Percentiles rank a stretch among this genome's conserved stretches.
phyloP scores from a whole-genome alignment of 2,329 filamentous ascomycete genomes.

The Aspergillus arachidicola region DNA sequence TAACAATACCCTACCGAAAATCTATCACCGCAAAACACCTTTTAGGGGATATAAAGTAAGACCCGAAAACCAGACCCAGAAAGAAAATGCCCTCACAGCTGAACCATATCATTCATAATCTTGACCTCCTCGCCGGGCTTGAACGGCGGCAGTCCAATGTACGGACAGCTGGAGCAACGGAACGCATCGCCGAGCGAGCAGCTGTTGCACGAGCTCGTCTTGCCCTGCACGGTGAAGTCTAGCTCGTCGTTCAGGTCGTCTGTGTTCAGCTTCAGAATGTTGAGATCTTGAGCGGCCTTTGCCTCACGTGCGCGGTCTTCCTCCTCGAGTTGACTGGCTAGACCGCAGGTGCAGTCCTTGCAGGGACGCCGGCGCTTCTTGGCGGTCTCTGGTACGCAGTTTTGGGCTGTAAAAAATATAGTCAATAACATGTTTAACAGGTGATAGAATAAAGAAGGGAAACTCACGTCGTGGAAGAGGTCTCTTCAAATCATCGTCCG shows the following conservation, averaged over 20 bases:
- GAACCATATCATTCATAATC: conserved; percentile 81
- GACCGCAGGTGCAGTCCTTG: conserved; percentile 96
- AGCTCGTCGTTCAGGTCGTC: conserved; percentile 78
- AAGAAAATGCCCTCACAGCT: conserved; percentile 60
- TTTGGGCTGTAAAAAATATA: conserved; percentile 61
- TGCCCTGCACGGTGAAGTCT: conserved; percentile 97
- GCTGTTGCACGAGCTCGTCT: conserved; percentile 91
- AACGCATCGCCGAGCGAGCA: conserved; percentile 92
- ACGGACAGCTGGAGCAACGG: conserved; percentile 74
- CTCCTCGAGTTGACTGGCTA: conserved; percentile 81
- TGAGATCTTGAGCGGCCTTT: conserved; percentile 61
- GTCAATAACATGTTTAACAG: not conserved
- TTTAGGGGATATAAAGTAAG: conserved; percentile 1
- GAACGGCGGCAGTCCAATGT: conserved; percentile 91
- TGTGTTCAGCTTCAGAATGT: conserved; percentile 64
- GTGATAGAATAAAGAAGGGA: no score
- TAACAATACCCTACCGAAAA: not conserved
- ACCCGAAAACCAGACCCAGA: not conserved
- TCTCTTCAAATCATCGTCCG: conserved; percentile 77
- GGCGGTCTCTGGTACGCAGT: conserved; percentile 80
- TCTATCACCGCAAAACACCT: conserved; percentile 1
- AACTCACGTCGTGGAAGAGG: conserved; percentile 79
- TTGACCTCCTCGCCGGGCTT: conserved; percentile 94
- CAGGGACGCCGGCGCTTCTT: conserved; percentile 87
- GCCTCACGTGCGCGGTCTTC: conserved; percentile 74